phyloP scores from a whole-genome alignment of 192 early-diverging fungal genomes.

The Helicostylum pulchrum region DNA sequence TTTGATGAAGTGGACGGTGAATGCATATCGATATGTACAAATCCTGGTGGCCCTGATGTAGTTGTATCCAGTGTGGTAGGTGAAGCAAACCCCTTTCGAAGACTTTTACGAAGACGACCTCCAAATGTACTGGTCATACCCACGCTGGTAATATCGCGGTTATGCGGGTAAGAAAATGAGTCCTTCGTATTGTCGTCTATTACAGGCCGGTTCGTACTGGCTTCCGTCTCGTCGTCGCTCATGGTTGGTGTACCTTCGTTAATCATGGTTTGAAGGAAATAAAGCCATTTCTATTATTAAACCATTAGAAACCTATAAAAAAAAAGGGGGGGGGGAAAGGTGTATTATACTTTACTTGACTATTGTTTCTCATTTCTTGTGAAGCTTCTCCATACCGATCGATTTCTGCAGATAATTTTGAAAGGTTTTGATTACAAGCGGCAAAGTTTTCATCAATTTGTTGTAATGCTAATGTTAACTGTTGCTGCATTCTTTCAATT shows the following conservation, averaged over 20 bases:
- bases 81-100: conserved; percentile 6
- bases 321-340: too few species aligned
- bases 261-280: not conserved
- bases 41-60: not conserved
- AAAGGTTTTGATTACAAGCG: conserved; percentile 47
- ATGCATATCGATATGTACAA: not conserved
- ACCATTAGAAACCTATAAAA: not conserved
- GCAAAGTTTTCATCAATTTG: conserved; percentile 56
- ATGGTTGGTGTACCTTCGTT: too few species aligned
- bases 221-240: too few species aligned
- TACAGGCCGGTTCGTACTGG: not conserved
- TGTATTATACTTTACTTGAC: conserved; percentile 34
- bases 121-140: not conserved
- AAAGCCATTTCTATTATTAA: not conserved
- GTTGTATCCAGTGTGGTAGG: not conserved
- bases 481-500: conserved; percentile 53
- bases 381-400: conserved; percentile 45
- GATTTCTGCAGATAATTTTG: conserved; percentile 49
- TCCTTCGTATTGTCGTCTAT: not conserved
- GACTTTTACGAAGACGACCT: conserved; percentile 4
- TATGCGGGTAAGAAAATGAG: not conserved
- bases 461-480: conserved; percentile 54
- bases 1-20: not conserved
- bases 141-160: not conserved
- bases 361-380: conserved; percentile 41